Evolutionary conservation across 495 filamentous ascomycete genomes (phyloP), one percentile per base, ranked within the genome.

Genomic region (Penicillium herquei): DNA sequence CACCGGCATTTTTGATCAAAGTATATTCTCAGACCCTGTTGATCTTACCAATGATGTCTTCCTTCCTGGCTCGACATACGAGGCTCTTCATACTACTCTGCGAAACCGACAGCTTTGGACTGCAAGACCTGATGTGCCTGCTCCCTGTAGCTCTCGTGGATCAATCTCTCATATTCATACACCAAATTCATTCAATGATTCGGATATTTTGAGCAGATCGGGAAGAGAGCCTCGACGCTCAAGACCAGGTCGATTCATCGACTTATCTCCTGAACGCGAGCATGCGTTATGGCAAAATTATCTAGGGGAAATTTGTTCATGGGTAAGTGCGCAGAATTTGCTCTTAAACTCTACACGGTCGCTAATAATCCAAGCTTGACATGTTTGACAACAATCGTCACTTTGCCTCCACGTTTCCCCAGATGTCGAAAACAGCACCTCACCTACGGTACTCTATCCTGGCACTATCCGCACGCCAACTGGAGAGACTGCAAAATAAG

Each of bases 381-480:
- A 79, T 75, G 72, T 79, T 79, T 51, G 77, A 78, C 52, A 67
- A 67, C 32, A 58, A 72, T 52, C 71, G 70, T 7, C 68, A 75
- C 49, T 79, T 79, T 58, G 70, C 71, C 33, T 69, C 67, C 1
- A 73, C 69, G 10, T 69, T 77, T 31, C 71, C 74, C 7, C 58
- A 69, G 12, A 67, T 77, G 59, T 68, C 73, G 40, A 71, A 70
- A 34, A 64, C 68, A 14, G 64, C 72, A 1, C 58, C 69, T 6
- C 70, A 74, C 40, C 63, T 78, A 7, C 59, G 70, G 1, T 76
- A 73, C 54, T 69, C 75, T 11, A 77, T 76, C 13, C 58, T 77
- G 1, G 75, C 75, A 13, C 55, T 78, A 40, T 77, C 74, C 2
- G 74, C 74, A 13, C 69, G 75, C 10, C 74, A 78, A 56, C 66